These are phyloP conservation scores for Salvia miltiorrhiza DNA, from an alignment of 257 asterid genomes.

Conservation along the genomic window DNA sequence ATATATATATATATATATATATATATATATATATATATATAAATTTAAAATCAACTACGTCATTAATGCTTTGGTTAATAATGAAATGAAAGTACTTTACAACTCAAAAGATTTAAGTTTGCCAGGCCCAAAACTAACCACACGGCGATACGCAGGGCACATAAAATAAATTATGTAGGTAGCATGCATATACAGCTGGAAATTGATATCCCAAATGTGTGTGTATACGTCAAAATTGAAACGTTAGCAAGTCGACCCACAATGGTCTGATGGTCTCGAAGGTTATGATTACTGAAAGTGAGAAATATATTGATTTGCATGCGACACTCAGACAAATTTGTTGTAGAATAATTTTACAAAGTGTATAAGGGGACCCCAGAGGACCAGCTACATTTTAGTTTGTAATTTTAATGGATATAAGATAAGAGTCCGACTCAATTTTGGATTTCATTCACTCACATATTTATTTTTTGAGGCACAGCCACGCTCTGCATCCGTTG, in stretches of 20 bases:
- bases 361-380: too few relatives aligned
- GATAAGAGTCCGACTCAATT: too few relatives aligned
- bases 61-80: background rate
- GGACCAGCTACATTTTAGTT: too few relatives aligned
- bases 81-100: constrained; percentile 19
- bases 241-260: constrained; percentile 19
- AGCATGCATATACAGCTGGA: constrained; percentile 17
- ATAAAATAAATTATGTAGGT: background rate
- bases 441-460: too few relatives aligned
- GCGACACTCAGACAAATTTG: background rate
- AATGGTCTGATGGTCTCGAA: constrained; percentile 26
- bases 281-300: constrained; percentile 14
- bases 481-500: too few relatives aligned
- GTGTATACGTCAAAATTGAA: constrained; percentile 13
- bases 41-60: background rate
- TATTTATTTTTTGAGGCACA: too few relatives aligned
- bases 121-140: constrained; percentile 16
- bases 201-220: constrained; percentile 6
- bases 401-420: too few relatives aligned
- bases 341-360: too few relatives aligned
- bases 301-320: background rate
- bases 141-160: background rate
- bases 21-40: too few relatives aligned
- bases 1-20: too few relatives aligned
- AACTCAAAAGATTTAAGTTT: constrained; percentile 9